Evolutionary conservation across 1,284 basidiomycete genomes (phyloP).

Genomic region (Cutaneotrichosporon sp.): DNA sequence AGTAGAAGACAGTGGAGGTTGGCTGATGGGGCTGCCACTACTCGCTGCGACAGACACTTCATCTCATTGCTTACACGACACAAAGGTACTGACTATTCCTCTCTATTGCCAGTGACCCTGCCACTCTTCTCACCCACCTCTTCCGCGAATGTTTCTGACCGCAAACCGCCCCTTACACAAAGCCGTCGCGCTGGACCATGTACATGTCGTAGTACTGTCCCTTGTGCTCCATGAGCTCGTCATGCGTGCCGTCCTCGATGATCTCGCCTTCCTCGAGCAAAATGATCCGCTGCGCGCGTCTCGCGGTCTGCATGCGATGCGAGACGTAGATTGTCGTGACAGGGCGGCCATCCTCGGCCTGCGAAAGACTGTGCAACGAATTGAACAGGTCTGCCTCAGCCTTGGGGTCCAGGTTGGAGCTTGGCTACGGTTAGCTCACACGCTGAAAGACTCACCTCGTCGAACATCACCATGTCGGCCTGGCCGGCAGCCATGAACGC

Average conservation of each 20-base stretch:
- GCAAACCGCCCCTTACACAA: constrained; percentile 8
- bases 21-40: too few species aligned
- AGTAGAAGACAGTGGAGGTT: too few species aligned
- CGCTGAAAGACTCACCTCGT: constrained; percentile 59
- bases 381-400: constrained; percentile 73
- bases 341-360: constrained; percentile 33
- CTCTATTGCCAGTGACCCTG: not conserved
- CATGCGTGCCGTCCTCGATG: constrained; percentile 73
- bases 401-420: constrained; percentile 59
- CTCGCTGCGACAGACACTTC: not conserved
- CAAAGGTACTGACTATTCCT: not conserved
- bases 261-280: constrained; percentile 83
- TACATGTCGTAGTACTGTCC: constrained; percentile 42
- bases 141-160: not conserved
- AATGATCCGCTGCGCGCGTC: constrained; percentile 57
- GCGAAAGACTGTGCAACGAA: constrained; percentile 32
- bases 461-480: constrained; percentile 73
- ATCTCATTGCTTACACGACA: not conserved
- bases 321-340: constrained; percentile 78
- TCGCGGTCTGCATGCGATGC: constrained; percentile 60
- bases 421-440: constrained; percentile 38
- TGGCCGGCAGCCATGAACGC: constrained; percentile 77
- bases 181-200: constrained; percentile 32
- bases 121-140: not conserved
- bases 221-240: constrained; percentile 61